phyloP scores from a whole-genome alignment of 2,329 filamentous ascomycete genomes.

The Claviceps arundinis region DNA sequence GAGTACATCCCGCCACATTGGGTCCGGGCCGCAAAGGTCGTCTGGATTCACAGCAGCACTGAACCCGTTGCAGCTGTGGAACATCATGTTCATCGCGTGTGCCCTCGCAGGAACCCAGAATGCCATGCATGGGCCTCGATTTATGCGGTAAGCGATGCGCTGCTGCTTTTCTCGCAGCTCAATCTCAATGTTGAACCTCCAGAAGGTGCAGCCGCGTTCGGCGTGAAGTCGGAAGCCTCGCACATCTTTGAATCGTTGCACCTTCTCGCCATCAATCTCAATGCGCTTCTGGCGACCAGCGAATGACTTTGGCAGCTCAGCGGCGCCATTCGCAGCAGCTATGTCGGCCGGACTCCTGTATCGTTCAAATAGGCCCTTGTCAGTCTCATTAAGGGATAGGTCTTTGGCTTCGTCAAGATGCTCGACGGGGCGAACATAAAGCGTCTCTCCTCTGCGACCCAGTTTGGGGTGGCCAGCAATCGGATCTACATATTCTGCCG shows the following conservation, averaged over 20 bases:
- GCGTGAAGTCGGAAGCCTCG: constrained; percentile 69
- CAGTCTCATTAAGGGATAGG: constrained; percentile 65
- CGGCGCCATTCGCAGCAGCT: constrained; percentile 24
- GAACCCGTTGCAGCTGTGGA: constrained; percentile 96
- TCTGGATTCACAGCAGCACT: constrained; percentile 65
- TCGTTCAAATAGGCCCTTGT: constrained; percentile 70
- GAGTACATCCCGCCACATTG: constrained; percentile 90
- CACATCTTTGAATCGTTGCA: constrained; percentile 71
- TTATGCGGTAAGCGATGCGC: constrained; percentile 90
- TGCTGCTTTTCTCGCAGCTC: constrained; percentile 68
- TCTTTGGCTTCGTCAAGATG: constrained; percentile 68
- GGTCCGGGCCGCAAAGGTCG: constrained; percentile 80
- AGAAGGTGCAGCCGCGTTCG: constrained; percentile 85
- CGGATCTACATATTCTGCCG: constrained; percentile 77
- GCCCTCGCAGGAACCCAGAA: constrained; percentile 88
- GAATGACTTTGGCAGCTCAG: constrained; percentile 40
- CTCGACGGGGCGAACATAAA: constrained; percentile 84
- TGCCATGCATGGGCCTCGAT: constrained; percentile 71
- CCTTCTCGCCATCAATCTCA: constrained; percentile 62
- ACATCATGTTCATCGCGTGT: constrained; percentile 97
- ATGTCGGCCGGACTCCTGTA: constrained; percentile 40
- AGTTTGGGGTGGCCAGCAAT: constrained; percentile 79
- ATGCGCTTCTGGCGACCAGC: constrained; percentile 38
- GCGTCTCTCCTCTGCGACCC: constrained; percentile 68
- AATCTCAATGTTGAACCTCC: constrained; percentile 91